A percentile compares a stretch with the other conserved stretches of the same genome.
These are phyloP conservation scores for Globisporangium perplexum DNA, from an alignment of 352 stramenopile genomes.

Conservation along the genomic window DNA sequence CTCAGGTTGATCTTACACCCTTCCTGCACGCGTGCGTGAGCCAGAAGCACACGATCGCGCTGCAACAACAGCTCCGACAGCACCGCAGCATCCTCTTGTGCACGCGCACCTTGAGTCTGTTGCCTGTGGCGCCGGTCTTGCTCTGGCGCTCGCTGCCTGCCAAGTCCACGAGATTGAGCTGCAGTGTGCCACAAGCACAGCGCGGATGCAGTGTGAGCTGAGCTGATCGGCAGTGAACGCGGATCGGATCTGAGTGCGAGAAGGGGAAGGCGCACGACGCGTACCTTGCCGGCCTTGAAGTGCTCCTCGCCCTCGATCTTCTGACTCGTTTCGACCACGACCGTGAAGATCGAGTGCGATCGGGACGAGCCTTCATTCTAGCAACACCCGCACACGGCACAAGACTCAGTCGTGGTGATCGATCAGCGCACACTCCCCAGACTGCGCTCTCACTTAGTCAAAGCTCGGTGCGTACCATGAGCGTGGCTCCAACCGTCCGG, in stretches of 20 bases:
- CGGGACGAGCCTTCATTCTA: conserved; percentile 73
- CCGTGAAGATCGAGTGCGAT: conserved; percentile 85
- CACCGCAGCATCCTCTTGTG: no score
- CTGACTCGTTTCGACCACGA: conserved; percentile 77
- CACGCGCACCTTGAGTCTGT: conserved; percentile 48
- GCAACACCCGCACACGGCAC: not conserved
- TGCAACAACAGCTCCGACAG: not conserved
- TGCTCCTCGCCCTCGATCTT: conserved; percentile 68
- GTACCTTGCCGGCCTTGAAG: conserved; percentile 79
- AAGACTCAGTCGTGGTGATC: no score
- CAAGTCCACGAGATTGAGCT: conserved; percentile 83
- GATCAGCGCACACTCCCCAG: not conserved
- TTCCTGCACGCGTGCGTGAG: conserved; percentile 38
- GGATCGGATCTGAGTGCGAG: not conserved
- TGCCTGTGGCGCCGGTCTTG: conserved; percentile 80
- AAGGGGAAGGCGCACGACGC: not conserved
- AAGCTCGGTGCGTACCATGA: conserved; percentile 46
- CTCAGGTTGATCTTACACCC: conserved; percentile 86
- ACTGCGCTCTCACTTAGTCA: not conserved
- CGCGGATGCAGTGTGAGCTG: not conserved
- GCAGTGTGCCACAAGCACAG: no score
- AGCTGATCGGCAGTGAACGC: not conserved
- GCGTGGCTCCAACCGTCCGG: conserved; percentile 65
- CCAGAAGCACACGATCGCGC: not conserved
- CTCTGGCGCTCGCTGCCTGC: conserved; percentile 78